A percentile compares a stretch with the other conserved stretches of the same genome.
These are phyloP conservation scores for Quercus tomentella DNA, from an alignment of 331 rosid genomes.

Conservation along the genomic window DNA sequence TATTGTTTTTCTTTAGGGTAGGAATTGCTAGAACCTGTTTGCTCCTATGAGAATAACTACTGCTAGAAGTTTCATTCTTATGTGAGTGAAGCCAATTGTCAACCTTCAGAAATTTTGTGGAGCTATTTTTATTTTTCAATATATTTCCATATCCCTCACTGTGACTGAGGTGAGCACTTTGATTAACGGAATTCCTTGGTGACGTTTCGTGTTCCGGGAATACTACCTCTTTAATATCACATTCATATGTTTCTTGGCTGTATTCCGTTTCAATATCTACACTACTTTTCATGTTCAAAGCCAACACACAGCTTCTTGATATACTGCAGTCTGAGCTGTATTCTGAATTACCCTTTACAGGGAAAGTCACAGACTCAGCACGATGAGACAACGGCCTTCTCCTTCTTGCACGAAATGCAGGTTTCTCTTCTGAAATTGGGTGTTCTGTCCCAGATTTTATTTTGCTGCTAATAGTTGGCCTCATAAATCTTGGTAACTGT, in stretches of 20 bases:
- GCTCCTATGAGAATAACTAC: conserved; percentile 8
- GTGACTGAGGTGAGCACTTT: background rate
- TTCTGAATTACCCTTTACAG: conserved; percentile 18
- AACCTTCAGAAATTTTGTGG: conserved; percentile 11
- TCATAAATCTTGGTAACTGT: conserved; percentile 36
- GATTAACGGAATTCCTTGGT: conserved; percentile 11
- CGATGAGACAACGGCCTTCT: conserved; percentile 20
- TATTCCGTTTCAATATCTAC: conserved; percentile 25
- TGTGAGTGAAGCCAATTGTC: conserved; percentile 29
- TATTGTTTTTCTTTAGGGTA: conserved; percentile 14
- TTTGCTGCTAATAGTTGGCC: conserved; percentile 32
- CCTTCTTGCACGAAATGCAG: conserved; percentile 14
- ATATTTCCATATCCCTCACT: conserved; percentile 9
- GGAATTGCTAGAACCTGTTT: conserved; percentile 22
- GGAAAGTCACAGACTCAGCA: conserved; percentile 35
- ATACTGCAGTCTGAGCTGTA: conserved; percentile 25
- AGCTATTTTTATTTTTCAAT: conserved; percentile 12
- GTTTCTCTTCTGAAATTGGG: conserved; percentile 17
- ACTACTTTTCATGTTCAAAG: conserved; percentile 16
- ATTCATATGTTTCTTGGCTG: conserved; percentile 34
- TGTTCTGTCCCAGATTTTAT: conserved; percentile 20
- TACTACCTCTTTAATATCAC: conserved; percentile 15
- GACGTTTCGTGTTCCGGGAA: conserved; percentile 17
- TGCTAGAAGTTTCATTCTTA: conserved; percentile 14
- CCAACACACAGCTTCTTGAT: conserved; percentile 32